Evolutionary conservation across 1,139 yeast species (phyloP).

Genomic region (Pichia inconspicua): DNA sequence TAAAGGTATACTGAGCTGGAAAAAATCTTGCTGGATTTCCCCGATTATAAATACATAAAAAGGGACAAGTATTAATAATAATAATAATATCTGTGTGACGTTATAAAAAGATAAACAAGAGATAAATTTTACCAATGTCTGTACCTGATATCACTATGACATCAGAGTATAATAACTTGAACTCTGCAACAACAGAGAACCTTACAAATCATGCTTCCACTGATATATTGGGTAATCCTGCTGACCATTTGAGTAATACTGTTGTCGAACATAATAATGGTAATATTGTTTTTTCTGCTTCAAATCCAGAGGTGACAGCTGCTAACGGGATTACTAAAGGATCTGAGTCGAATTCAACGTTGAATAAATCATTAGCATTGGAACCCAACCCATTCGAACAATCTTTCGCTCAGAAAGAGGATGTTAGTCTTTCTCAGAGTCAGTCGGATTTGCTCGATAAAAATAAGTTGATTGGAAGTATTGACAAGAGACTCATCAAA

Average conservation of each 20-base stretch:
- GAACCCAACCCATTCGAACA: constrained; percentile 96
- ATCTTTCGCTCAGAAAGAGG: constrained; percentile 64
- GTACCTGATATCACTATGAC: neutral
- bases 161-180: neutral
- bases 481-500: constrained; percentile 4
- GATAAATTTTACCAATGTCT: neutral
- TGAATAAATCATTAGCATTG: constrained; percentile 27
- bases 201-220: neutral
- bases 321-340: neutral
- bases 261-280: too few relatives aligned
- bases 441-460: constrained; percentile 7
- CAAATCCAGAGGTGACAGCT: neutral
- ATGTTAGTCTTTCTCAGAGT: neutral
- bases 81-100: too few relatives aligned
- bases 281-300: too few relatives aligned
- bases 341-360: neutral
- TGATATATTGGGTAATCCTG: neutral
- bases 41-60: too few relatives aligned
- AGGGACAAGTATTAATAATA: too few relatives aligned
- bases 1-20: too few relatives aligned
- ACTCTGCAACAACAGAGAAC: neutral
- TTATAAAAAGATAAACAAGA: too few relatives aligned
- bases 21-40: too few relatives aligned
- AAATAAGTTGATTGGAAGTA: neutral
- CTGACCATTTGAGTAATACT: neutral